Base-by-base conservation (phyloP, 2,329 filamentous ascomycete species). In the Fusarium hostae region DNA sequence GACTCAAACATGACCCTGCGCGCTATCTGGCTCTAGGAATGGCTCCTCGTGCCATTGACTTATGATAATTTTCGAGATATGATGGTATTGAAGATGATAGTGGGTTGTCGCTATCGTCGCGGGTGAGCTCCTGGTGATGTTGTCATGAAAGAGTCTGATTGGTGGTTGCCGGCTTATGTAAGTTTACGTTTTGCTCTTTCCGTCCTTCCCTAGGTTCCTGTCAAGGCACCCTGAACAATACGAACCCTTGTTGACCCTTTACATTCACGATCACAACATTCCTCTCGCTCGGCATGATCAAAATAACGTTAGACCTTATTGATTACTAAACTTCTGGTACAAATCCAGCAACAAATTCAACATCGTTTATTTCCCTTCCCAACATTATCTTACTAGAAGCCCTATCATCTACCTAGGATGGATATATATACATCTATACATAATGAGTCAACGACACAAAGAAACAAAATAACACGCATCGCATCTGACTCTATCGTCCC, bases 1-100 rank as follows among this genome's bases (percentile, higher is more conserved):
- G 59, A 55, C 67, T 70, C 71, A 71, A 73, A 71, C 78, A 79
- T 79, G 69, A 75, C 76, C 71, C 54, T 75, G 41, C 60, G 58
- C 64, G 48, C 58, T 71, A 56, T 59, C 55, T 58, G 47, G 60
- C 52, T 74, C 60, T 63, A 67, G 22, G 56, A 63, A 37, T 34
- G 41, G 57, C 59, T 61, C 66, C 61, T 58, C 57, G 64, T 52
- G 68, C 65, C 75, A 75, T 78, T 76, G 75, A 54, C 67, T 73
- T 61, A 34, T 65, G 66, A 57, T 50, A 62, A 59, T 41, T 64
- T 54, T 60, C 67, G 45, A 41, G 59, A 64, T 54, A 66, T 54
- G 54, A 69, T 55, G 57, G 57, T 68, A 51, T 67, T 39, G 47
- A 68, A 70, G 56, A 37, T 54, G 61, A 56, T 52, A 54, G 67